These are phyloP conservation scores for Ceratobasidium sp. DNA, from an alignment of 1,284 basidiomycete genomes.

Conservation along the genomic window DNA sequence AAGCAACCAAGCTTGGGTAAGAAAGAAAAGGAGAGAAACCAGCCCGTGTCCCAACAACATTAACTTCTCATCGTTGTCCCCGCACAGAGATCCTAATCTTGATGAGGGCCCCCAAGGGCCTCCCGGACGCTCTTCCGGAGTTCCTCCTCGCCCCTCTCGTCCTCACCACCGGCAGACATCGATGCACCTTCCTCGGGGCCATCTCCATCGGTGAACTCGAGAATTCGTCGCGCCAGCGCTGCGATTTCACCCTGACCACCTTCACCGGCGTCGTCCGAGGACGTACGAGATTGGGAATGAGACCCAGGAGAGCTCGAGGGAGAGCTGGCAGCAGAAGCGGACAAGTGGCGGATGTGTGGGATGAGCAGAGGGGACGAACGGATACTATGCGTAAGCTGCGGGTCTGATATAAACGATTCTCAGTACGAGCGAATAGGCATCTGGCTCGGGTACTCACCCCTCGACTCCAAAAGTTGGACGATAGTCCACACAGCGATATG, in stretches of 20 bases:
- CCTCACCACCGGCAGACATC: conserved; percentile 53
- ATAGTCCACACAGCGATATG: conserved; percentile 99
- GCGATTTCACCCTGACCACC: conserved; percentile 89
- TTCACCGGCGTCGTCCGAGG: conserved; percentile 72
- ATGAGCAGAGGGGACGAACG: conserved; percentile 82
- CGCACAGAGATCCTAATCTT: background rate
- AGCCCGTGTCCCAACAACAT: conserved; percentile 23
- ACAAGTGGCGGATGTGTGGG: conserved; percentile 84
- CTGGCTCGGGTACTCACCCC: conserved; percentile 63
- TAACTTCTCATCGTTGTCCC: conserved; percentile 9
- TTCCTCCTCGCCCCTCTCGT: conserved; percentile 72
- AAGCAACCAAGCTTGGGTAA: conserved; percentile 38
- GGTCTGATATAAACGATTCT: conserved; percentile 63
- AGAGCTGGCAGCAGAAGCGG: conserved; percentile 76
- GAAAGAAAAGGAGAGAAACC: conserved; percentile 17
- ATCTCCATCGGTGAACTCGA: conserved; percentile 85
- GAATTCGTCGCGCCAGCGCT: conserved; percentile 81
- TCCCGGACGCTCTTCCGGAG: conserved; percentile 80
- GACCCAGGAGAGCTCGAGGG: conserved; percentile 74
- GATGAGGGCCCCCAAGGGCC: conserved; percentile 61
- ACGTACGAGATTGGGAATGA: conserved; percentile 78
- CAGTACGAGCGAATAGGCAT: conserved; percentile 41
- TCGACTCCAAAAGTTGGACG: conserved; percentile 94
- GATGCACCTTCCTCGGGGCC: conserved; percentile 65
- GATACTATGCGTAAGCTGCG: conserved; percentile 90